Evolutionary conservation across 78 protist species (phyloP).

Genomic region (Carpediemonas membranifera): DNA sequence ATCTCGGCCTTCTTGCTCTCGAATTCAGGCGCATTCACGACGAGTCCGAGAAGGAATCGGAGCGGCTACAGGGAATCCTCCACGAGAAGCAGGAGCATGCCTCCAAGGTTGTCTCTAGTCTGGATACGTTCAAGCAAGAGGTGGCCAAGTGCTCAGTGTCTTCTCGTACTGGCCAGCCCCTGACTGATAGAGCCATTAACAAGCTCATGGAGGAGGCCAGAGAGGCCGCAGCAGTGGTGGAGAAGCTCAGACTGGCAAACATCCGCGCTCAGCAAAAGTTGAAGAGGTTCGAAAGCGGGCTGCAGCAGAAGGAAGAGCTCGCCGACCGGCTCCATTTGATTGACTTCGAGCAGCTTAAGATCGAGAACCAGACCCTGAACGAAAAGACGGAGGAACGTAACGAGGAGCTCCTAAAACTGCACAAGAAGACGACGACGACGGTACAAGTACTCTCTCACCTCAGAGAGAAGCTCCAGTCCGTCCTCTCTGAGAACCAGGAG

Average conservation of each 20-base stretch:
- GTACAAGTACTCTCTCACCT: constrained; percentile 58
- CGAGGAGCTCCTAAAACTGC: constrained; percentile 55
- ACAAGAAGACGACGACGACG: constrained; percentile 39
- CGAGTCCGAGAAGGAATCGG: too few relatives aligned
- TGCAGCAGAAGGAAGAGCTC: too few relatives aligned
- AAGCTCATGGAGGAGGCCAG: too few relatives aligned
- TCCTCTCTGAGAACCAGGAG: too few relatives aligned
- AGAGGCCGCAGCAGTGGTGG: too few relatives aligned
- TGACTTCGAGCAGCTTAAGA: constrained; percentile 76
- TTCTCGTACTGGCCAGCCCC: constrained; percentile 1
- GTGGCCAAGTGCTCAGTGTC: constrained; percentile 1
- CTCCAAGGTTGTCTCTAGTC: neutral
- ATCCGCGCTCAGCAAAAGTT: too few relatives aligned
- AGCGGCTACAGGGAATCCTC: too few relatives aligned
- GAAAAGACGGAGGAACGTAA: constrained; percentile 76
- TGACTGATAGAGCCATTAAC: too few relatives aligned
- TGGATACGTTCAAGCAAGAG: constrained; percentile 18
- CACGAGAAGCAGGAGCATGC: constrained; percentile 12
- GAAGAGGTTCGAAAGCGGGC: too few relatives aligned
- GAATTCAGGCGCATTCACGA: too few relatives aligned
- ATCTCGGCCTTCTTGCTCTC: too few relatives aligned
- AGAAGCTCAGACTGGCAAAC: too few relatives aligned
- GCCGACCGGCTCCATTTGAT: constrained; percentile 48
- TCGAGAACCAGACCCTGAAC: constrained; percentile 66
- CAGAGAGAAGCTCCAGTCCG: constrained; percentile 60